Evolutionary conservation across 2,329 filamentous ascomycete species (phyloP).

Genomic region (Beauveria medogensis): DNA sequence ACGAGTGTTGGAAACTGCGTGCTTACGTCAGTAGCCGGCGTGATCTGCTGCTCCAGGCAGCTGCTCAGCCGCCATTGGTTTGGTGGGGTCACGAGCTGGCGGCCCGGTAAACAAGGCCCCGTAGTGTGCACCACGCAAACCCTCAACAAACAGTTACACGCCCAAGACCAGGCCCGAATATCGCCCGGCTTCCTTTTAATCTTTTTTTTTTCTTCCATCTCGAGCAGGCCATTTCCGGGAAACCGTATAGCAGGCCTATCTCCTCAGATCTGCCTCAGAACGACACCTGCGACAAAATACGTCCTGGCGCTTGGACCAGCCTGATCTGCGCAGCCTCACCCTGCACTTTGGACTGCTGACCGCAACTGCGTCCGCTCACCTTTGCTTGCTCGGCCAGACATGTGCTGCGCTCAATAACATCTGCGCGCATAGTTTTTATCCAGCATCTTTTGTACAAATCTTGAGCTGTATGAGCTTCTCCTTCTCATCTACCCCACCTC

Average conservation of each 20-base stretch:
- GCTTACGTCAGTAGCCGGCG: too few relatives aligned
- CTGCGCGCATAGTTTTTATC: not conserved
- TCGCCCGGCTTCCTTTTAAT: not conserved
- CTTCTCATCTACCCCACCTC: too few relatives aligned
- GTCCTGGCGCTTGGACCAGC: not conserved
- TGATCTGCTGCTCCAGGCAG: not conserved
- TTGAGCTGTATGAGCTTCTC: not conserved
- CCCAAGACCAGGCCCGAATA: not conserved
- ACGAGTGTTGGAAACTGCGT: too few relatives aligned
- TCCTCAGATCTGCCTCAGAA: not conserved
- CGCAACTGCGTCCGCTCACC: not conserved
- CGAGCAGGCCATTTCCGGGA: not conserved
- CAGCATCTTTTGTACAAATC: not conserved
- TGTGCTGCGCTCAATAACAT: not conserved
- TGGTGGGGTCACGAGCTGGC: slow-evolving; percentile 6
- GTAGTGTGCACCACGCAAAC: not conserved
- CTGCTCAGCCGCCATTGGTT: slow-evolving; percentile 3
- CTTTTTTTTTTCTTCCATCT: not conserved
- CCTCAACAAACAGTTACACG: not conserved
- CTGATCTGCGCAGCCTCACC: not conserved
- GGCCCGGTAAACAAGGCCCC: not conserved
- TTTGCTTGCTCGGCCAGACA: not conserved
- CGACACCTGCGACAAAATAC: not conserved
- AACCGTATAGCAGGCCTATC: not conserved
- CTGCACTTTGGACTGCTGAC: not conserved